Base-by-base conservation (phyloP, 2,329 filamentous ascomycete species). In the Cordyceps cicadae region DNA sequence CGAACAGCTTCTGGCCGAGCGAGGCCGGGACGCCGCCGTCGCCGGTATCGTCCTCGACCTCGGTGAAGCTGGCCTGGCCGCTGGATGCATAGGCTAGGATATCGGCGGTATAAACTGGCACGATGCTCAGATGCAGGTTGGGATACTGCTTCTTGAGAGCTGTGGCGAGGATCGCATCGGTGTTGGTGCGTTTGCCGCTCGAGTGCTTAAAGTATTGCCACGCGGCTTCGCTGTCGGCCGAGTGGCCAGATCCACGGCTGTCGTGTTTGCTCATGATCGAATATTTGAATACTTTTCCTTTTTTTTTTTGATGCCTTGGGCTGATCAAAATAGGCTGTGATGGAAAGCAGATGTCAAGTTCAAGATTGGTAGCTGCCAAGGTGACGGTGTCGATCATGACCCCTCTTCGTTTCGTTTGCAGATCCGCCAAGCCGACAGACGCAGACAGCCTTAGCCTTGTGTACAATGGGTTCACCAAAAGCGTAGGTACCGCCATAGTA, bases 31-130 rank as follows among this genome's bases (percentile, higher is more conserved):
- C 64, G n/a, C 65, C 62, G 34, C 60, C 58, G 9, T 52, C 39
- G 37, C 56, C 56, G 19, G 55, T 59, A 11, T 65, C 62, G 19
- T 70, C 67, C 19, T 69, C 67, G 32, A 77, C 26, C 4, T 70
- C 67, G 2, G 63, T 70, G 26, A 69, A 69, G 32, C 60, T 67
- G 9, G 75, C 77, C 62, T 74, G 65, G 12, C 78, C 78, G 6
- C 72, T 69, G 0, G 66, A 62, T 3, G 79, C 79, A 51, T 73
- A 82, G 5, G 65, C 67, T 2, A 79, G 68, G n/a, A 81, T 70
- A 61, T 79, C 67, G 62, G 70, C 69, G 19, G 64, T 43, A 49
- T 19, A 67, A 64, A 2, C 29, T 29, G 45, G 34, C 7, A 61
- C 52, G 24, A 61, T 55, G 52, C 51, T 61, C 8, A 61, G 51